Percentiles rank a stretch among this genome's conserved stretches.
Evolutionary conservation across 1,139 yeast genomes (phyloP).

Genomic region (Suhomyces kunorum): DNA sequence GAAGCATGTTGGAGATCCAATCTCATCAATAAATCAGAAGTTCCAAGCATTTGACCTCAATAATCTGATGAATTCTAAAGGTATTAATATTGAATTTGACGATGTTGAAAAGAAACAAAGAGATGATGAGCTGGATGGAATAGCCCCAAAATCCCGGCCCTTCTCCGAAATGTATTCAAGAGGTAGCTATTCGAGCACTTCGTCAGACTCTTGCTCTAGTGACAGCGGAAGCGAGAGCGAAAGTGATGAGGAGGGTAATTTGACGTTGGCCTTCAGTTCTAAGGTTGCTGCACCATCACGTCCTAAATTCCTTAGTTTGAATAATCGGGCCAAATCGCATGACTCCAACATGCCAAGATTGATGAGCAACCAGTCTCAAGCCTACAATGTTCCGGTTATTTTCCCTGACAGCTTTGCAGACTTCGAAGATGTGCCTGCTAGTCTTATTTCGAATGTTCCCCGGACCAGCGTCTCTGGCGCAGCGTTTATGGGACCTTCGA

Average conservation of each 20-base stretch:
- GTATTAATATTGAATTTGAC: slow-evolving; percentile 12
- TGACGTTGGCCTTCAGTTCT: slow-evolving; percentile 55
- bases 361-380: slow-evolving; percentile 14
- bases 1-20: slow-evolving; percentile 1
- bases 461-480: slow-evolving; percentile 23
- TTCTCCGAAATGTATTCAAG: slow-evolving; percentile 2
- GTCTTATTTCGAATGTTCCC: slow-evolving; percentile 29
- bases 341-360: slow-evolving; percentile 43
- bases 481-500: slow-evolving; percentile 10
- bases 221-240: slow-evolving; percentile 23
- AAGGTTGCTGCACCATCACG: slow-evolving; percentile 39
- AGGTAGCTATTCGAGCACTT: background rate
- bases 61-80: slow-evolving; percentile 37
- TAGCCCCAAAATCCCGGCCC: slow-evolving; percentile 19
- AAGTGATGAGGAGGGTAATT: slow-evolving; percentile 47
- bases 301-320: slow-evolving; percentile 39
- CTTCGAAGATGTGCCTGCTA: slow-evolving; percentile 47
- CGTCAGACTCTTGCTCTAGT: slow-evolving; percentile 13
- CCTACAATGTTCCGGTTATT: slow-evolving; percentile 30
- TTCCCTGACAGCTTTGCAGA: slow-evolving; percentile 37
- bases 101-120: slow-evolving; percentile 4
- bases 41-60: slow-evolving; percentile 41
- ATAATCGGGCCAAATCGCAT: slow-evolving; percentile 45
- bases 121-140: slow-evolving; percentile 15
- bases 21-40: slow-evolving; percentile 29